phyloP scores from a whole-genome alignment of 78 protist genomes.

The Dictyostelium firmibasis region DNA sequence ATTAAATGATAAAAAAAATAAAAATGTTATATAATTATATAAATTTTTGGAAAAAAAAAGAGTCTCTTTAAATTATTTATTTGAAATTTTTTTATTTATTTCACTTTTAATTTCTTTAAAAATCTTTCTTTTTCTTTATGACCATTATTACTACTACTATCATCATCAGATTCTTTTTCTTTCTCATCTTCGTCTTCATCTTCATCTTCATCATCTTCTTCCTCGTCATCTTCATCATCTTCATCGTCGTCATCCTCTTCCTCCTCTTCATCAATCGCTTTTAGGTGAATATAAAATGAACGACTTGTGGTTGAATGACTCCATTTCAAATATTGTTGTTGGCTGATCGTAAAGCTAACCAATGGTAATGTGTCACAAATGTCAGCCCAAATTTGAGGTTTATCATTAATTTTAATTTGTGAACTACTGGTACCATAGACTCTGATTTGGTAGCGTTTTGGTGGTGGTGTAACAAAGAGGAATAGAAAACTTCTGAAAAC shows the following conservation, averaged over 20 bases:
- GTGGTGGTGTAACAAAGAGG: constrained; percentile 73
- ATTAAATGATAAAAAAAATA: background rate
- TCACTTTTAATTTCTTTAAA: constrained; percentile 74
- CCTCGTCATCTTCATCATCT: constrained; percentile 42
- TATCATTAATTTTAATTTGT: constrained; percentile 50
- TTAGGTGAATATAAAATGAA: constrained; percentile 43
- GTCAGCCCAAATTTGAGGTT: constrained; percentile 73
- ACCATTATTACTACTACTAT: constrained; percentile 25
- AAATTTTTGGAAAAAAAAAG: no score
- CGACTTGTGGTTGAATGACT: constrained; percentile 31
- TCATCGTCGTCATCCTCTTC: constrained; percentile 26
- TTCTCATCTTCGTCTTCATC: constrained; percentile 58
- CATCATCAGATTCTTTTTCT: constrained; percentile 50
- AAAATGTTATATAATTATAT: background rate
- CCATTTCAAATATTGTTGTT: constrained; percentile 71
- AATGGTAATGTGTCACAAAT: constrained; percentile 53
- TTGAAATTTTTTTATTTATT: no score
- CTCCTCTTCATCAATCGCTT: constrained; percentile 28
- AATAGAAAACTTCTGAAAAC: constrained; percentile 55
- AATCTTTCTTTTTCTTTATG: constrained; percentile 53
- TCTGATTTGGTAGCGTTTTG: constrained; percentile 59
- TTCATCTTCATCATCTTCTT: background rate
- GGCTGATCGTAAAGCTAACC: constrained; percentile 62
- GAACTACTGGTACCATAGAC: constrained; percentile 54
- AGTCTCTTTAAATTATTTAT: no score